Evolutionary conservation across 1,284 basidiomycete genomes (phyloP), one percentile per base, ranked within the genome.

Genomic region (Abortiporus biennis): DNA sequence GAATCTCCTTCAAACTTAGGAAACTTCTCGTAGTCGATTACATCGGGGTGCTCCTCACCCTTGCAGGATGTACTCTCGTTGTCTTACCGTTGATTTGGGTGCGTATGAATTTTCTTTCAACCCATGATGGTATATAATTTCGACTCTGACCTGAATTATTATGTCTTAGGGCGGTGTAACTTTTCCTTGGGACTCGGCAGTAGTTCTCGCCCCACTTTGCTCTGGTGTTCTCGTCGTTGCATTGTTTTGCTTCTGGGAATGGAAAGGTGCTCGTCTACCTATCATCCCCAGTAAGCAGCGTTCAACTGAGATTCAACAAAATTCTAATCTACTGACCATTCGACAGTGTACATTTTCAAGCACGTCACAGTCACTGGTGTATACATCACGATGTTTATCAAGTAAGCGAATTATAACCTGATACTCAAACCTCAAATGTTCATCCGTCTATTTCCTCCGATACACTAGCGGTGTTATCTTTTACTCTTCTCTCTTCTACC

Each of bases 51-150:
- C 43, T 68, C 1, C 59, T 87, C 15, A 80, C 78, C 0, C 68
- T 87, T 6, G 65, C 65, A 1, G 82, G 74, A n/a, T 79, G 80
- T 25, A 67, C 75, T 4, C 63, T 85, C 4, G 57, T 88, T 16
- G 70, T 86, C 32, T 65, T 88, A 11, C 82, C 83, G 0, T 67
- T 89, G 15, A 85, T 85, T 27, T 89, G 85, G 76, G 85, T 84
- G 57, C 43, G 67, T 55, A 6, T 45, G 38, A 19, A 20, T 37
- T 44, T 30, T 47, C 37, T 33, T 41, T 36, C 40, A 6, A 33
- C 23, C 1, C 9, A 30, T 19, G 6, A n/a, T 40, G 6, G 11
- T 24, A 19, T 6, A 15, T 35, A 8, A 8, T 12, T 19, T 3
- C 8, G 11, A 22, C 29, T 11, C 32, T 38, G 16, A 16, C 37